A percentile compares a stretch with the other conserved stretches of the same genome.
Conservation (phyloP, 306 rosid genomes). For the Mimosa pudica region DNA sequence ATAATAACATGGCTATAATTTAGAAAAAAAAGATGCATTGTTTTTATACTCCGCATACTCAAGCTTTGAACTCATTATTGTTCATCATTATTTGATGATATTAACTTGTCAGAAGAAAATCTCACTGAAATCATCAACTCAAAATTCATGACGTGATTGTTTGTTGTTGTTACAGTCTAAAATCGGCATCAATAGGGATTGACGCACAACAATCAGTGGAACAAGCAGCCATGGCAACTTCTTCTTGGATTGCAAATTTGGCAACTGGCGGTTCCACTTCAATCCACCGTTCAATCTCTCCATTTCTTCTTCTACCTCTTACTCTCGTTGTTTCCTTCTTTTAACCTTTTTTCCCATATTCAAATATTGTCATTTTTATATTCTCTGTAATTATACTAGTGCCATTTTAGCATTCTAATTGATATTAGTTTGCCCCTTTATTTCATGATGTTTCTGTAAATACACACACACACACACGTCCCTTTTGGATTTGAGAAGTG, state of each 20-base stretch:
- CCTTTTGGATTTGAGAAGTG: neutral
- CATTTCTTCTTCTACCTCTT: slow-evolving; percentile 35
- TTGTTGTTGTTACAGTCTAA: slow-evolving; percentile 44
- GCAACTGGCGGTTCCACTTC: slow-evolving; percentile 56
- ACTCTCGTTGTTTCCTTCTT: slow-evolving; percentile 40
- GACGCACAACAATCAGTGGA: slow-evolving; percentile 45
- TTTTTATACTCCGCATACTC: too few relatives aligned
- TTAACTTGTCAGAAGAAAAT: too few relatives aligned
- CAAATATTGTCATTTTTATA: neutral
- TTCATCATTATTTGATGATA: too few relatives aligned
- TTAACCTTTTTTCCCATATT: neutral
- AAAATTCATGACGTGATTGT: too few relatives aligned
- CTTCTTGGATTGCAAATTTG: slow-evolving; percentile 74
- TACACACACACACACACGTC: neutral
- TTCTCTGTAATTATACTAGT: slow-evolving; percentile 29
- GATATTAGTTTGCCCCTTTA: neutral
- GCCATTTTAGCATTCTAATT: slow-evolving; percentile 32
- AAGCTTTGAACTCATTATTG: too few relatives aligned
- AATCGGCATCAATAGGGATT: slow-evolving; percentile 49
- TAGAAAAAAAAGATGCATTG: too few relatives aligned
- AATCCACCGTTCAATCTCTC: slow-evolving; percentile 29
- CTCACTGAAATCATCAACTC: neutral
- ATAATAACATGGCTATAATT: too few relatives aligned
- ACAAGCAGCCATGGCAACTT: slow-evolving; percentile 55
- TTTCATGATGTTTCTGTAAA: neutral